These are phyloP conservation scores for Gonium pectorale DNA, from an alignment of 139 green algal species.

Conservation along the genomic window DNA sequence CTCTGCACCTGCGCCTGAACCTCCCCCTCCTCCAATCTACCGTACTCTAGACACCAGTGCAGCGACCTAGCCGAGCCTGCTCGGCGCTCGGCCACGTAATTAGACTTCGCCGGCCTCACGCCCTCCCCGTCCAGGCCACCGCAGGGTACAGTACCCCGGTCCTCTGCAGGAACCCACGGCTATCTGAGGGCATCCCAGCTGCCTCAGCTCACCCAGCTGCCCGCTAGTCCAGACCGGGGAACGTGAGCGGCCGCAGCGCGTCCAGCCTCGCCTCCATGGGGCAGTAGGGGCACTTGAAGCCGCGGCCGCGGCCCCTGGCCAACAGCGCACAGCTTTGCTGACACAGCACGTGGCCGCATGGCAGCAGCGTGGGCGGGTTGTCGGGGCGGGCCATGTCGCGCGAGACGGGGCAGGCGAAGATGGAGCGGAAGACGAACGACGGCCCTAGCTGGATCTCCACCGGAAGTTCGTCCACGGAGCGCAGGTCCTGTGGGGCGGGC, in stretches of 20 bases:
- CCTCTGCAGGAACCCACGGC: too few species aligned
- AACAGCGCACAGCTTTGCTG: constrained; percentile 77
- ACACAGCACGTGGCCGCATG: constrained; percentile 94
- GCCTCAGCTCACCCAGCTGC: too few species aligned
- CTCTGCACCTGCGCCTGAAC: too few species aligned
- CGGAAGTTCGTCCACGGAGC: constrained; percentile 79
- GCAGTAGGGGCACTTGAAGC: constrained; percentile 98
- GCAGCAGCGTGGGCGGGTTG: constrained; percentile 95
- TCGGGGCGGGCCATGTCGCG: constrained; percentile 82
- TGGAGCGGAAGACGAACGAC: constrained; percentile 93
- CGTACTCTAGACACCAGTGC: too few species aligned
- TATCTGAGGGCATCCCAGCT: too few species aligned
- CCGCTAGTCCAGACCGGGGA: constrained; percentile 75
- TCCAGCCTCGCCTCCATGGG: constrained; percentile 80
- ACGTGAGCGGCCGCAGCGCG: constrained; percentile 75
- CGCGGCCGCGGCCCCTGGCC: constrained; percentile 68
- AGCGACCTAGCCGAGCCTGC: too few species aligned
- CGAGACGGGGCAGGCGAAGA: constrained; percentile 94
- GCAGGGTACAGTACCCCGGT: too few species aligned
- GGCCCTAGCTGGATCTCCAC: constrained; percentile 91
- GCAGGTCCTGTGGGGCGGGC: constrained; percentile 32
- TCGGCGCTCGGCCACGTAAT: too few species aligned
- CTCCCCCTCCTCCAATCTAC: too few species aligned
- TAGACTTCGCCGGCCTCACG: too few species aligned
- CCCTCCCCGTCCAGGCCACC: too few species aligned